Conservation (phyloP, 2,329 filamentous ascomycete species). For the Nannizziopsis barbatae region DNA sequence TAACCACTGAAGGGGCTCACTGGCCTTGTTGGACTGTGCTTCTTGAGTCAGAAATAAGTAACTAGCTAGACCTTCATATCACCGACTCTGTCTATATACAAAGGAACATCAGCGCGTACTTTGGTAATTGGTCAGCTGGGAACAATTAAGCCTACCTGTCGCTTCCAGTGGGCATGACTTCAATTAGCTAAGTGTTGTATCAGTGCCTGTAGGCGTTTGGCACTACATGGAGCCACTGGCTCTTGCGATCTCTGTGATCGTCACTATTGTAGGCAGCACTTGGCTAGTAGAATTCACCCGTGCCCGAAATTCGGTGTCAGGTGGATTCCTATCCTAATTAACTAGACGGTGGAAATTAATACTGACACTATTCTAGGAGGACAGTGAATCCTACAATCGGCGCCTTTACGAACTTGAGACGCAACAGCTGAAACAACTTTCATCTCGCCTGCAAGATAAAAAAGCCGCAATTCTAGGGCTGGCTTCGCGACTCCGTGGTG, state of each 20-base stretch:
- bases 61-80: no score
- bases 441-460: not conserved
- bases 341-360: not conserved
- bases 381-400: not conserved
- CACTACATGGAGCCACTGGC: not conserved
- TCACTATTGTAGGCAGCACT: no score
- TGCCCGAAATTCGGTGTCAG: not conserved
- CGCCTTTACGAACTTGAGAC: not conserved
- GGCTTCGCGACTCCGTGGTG: slow-evolving; percentile 28
- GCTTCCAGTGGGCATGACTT: no score
- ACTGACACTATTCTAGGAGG: not conserved
- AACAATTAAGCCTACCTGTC: no score
- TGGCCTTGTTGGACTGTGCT: no score
- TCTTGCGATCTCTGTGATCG: not conserved
- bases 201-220: not conserved
- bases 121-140: no score
- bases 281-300: not conserved
- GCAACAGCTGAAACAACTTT: not conserved
- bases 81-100: no score
- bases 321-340: not conserved
- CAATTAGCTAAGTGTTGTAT: not conserved
- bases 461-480: slow-evolving; percentile 8
- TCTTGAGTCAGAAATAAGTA: no score
- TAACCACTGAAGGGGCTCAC: no score
- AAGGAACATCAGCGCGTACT: no score